phyloP scores from a whole-genome alignment of 2,329 filamentous ascomycete genomes.

The Aaosphaeria pasadenensis region DNA sequence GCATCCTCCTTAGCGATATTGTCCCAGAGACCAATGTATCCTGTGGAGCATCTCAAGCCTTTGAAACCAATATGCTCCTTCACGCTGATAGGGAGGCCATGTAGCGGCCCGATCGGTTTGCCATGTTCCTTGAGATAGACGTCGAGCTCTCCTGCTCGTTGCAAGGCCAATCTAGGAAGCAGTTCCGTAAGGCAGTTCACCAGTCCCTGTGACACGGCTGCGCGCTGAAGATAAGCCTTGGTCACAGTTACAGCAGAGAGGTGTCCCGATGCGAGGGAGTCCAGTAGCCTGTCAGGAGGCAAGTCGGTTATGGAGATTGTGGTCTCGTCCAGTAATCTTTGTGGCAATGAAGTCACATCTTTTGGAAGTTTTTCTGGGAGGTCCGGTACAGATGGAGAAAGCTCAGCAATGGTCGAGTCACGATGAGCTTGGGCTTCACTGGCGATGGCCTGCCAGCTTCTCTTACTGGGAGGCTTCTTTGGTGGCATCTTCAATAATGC shows the following conservation, averaged over 20 bases:
- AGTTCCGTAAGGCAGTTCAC: slow-evolving; percentile 18
- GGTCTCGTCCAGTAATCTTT: slow-evolving; percentile 9
- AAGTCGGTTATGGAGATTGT: slow-evolving; percentile 17
- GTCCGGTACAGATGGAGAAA: slow-evolving; percentile 14
- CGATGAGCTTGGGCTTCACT: slow-evolving; percentile 24
- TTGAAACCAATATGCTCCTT: slow-evolving; percentile 55
- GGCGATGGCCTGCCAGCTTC: slow-evolving; percentile 22
- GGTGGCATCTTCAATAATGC: slow-evolving; percentile 2
- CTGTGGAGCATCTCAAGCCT: slow-evolving; percentile 48
- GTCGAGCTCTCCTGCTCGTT: slow-evolving; percentile 41
- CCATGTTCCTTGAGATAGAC: slow-evolving; percentile 34
- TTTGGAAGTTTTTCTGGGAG: slow-evolving; percentile 18
- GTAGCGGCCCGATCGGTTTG: slow-evolving; percentile 44
- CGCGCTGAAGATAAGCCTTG: slow-evolving; percentile 20
- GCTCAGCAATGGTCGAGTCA: slow-evolving; percentile 16
- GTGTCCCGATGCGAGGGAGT: slow-evolving; percentile 13
- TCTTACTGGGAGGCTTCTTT: slow-evolving; percentile 7
- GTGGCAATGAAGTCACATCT: slow-evolving; percentile 15
- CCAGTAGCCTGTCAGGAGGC: slow-evolving; percentile 16
- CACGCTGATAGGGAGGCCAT: slow-evolving; percentile 51
- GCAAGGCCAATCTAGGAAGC: slow-evolving; percentile 36
- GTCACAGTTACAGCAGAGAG: slow-evolving; percentile 23
- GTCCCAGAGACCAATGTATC: slow-evolving; percentile 51
- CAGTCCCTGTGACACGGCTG: slow-evolving; percentile 24
- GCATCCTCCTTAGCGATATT: slow-evolving; percentile 45